These are phyloP conservation scores for Aspergillus piperis DNA, from an alignment of 2,329 filamentous ascomycete species.

Conservation along the genomic window DNA sequence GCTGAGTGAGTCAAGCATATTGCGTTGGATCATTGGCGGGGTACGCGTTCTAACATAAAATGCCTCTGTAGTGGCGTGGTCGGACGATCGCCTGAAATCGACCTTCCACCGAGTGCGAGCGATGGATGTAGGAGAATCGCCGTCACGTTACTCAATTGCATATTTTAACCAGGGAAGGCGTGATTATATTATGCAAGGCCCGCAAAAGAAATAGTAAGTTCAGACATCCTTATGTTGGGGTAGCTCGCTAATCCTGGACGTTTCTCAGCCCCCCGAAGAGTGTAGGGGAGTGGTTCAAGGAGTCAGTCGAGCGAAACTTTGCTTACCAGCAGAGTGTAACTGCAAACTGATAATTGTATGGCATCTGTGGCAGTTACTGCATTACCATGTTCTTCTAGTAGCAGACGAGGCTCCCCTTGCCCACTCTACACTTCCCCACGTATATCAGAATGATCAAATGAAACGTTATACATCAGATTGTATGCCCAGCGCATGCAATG, in stretches of 20 bases:
- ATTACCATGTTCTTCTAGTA: too few species aligned
- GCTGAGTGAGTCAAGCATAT: conserved; percentile 12
- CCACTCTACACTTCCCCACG: too few species aligned
- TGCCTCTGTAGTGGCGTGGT: conserved; percentile 8
- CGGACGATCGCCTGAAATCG: conserved; percentile 10
- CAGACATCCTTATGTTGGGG: not conserved
- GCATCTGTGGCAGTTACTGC: too few species aligned
- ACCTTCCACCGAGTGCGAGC: conserved; percentile 13
- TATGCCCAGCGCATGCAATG: too few species aligned
- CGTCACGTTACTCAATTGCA: conserved; percentile 8
- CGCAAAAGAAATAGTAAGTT: conserved; percentile 11
- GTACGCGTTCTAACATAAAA: too few species aligned
- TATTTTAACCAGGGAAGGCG: conserved; percentile 7
- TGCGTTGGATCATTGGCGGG: too few species aligned
- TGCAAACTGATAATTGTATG: too few species aligned
- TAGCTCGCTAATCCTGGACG: not conserved
- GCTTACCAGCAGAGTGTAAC: too few species aligned
- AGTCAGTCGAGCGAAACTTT: conserved; percentile 1
- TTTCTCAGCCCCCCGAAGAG: not conserved
- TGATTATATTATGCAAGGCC: conserved; percentile 8
- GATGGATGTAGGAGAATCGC: conserved; percentile 5
- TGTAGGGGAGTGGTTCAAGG: conserved; percentile 1
- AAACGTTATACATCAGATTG: too few species aligned
- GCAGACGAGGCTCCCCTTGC: too few species aligned
- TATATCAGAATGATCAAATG: too few species aligned